Base-by-base conservation (phyloP, 257 asterid genomes). In the Nicotiana noctiflora region DNA sequence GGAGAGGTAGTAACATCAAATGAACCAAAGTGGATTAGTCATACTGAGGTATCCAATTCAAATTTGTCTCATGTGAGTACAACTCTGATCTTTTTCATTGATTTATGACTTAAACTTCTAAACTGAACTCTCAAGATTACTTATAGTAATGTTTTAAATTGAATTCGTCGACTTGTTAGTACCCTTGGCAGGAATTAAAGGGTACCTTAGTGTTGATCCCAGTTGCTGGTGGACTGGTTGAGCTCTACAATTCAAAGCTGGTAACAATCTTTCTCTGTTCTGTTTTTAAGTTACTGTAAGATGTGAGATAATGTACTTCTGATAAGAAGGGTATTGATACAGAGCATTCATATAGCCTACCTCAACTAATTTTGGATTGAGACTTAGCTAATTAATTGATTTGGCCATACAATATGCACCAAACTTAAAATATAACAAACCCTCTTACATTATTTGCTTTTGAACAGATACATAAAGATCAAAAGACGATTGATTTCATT, bases 191-290 rank as follows among this genome's bases (percentile, higher is more conserved):
- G 98, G 91, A 84, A 52, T 37, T 57, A 25, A 85, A 76, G 63
- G 98, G 95, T 77, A 92, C 98, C 56, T 93, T 83, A 65, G 98
- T 90, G 85, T 80, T 94, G 29, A 83, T 94, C 56, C 98, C 98
- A 0, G 86, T 91, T 59, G 77, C 79, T 27, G 91, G 92, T 82
- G 97, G 95, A 67, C 81, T 94, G 18, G 85, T 94, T 75, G 98
- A 94, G 82, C 90, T 94, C 78, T 89, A 84, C 63, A 86, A 87
- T 81, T 46, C 88, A 60, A 87, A 91, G 56, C 85, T 81, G 32
- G 98, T 94, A 85, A 80, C 85, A 18, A 5, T 51, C 60, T 17
- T n/a, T 74, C 64, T 64, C 21, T 76, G 12, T 64, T 25, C 32
- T 49, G 59, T 8, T 56, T 13, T 74, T 32, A 46, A 37, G 17